Evolutionary conservation across 2,329 filamentous ascomycete species (phyloP).

Genomic region (Sarocladiaceae sp.): DNA sequence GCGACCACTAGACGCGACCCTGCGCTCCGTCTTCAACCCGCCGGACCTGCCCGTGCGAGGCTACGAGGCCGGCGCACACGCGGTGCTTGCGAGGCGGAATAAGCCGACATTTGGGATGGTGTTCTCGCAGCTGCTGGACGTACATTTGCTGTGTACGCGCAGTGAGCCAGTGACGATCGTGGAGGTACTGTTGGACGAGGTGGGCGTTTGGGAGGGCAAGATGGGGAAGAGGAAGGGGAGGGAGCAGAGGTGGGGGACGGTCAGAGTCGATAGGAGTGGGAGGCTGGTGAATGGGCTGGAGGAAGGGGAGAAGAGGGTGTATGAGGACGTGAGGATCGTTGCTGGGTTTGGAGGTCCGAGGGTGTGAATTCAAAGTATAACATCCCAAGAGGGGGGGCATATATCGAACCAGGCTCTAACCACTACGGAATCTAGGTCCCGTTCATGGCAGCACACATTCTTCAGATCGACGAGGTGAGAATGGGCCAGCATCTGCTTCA

Average conservation of each 20-base stretch:
- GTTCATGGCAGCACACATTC: no score
- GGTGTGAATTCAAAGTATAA: no score
- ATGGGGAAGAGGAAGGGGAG: conserved; percentile 26
- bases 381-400: no score
- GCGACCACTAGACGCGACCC: conserved; percentile 32
- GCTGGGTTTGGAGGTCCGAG: conserved; percentile 29
- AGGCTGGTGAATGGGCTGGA: conserved; percentile 34
- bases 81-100: conserved; percentile 22
- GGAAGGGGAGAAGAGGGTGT: conserved; percentile 11
- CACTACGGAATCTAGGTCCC: no score
- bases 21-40: conserved; percentile 44
- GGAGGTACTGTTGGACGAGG: conserved; percentile 46
- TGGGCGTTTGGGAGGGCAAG: conserved; percentile 35
- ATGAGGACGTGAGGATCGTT: conserved; percentile 18
- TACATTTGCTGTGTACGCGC: conserved; percentile 46
- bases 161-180: conserved; percentile 34
- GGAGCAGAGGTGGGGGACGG: conserved; percentile 48
- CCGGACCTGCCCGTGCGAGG: conserved; percentile 11
- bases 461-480: no score
- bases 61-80: conserved; percentile 9
- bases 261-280: conserved; percentile 35
- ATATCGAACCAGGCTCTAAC: no score
- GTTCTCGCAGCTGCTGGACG: conserved; percentile 47
- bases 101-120: conserved; percentile 48
- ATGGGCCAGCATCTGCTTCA: no score